Conservation (phyloP, 2,329 filamentous ascomycete genomes). For the Didymella exigua region DNA sequence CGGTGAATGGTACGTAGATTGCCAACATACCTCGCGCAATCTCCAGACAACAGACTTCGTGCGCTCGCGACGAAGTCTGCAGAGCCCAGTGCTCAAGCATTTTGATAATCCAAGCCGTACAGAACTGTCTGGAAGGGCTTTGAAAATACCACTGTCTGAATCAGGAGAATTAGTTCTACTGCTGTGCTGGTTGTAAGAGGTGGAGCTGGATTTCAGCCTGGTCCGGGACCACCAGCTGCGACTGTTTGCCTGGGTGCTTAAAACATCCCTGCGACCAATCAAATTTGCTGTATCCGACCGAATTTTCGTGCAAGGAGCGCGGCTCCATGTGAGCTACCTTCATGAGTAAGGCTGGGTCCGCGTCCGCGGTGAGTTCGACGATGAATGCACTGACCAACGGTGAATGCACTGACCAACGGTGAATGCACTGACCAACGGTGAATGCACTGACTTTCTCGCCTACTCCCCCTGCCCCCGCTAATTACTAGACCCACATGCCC, state of each 20-base stretch:
- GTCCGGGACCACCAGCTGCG: neutral
- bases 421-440: constrained; percentile 23
- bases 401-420: too few relatives aligned
- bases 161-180: neutral
- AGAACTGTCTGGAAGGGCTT: neutral
- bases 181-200: too few relatives aligned
- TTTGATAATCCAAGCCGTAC: too few relatives aligned
- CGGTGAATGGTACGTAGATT: too few relatives aligned
- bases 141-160: neutral
- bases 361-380: neutral
- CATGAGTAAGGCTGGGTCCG: neutral
- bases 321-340: neutral
- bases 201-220: neutral
- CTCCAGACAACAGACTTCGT: neutral
- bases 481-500: constrained; percentile 8
- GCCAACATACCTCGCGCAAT: too few relatives aligned
- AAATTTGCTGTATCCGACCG: neutral
- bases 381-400: too few relatives aligned
- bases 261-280: neutral
- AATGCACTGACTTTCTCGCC: constrained; percentile 18
- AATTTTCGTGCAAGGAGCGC: neutral
- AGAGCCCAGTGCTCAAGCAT: neutral
- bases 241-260: neutral
- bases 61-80: neutral
- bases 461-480: constrained; percentile 2